phyloP scores from a whole-genome alignment of 768 basidiomycete genomes.

The Antrodiella citrinella region DNA sequence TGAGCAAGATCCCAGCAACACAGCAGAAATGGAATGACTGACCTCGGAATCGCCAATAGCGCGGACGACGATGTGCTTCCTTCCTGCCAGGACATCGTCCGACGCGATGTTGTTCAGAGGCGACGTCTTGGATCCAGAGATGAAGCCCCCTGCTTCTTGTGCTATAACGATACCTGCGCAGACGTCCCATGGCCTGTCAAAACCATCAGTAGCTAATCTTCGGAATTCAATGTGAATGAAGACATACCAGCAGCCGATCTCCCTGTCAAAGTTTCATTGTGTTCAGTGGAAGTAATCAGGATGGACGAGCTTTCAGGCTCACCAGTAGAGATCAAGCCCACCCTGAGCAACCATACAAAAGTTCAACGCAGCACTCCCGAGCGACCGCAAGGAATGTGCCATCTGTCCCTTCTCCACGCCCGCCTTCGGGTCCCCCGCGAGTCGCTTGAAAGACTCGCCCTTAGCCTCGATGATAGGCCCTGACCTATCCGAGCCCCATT shows the following conservation, averaged over 20 bases:
- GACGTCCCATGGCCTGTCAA: constrained; percentile 84
- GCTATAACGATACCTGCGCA: constrained; percentile 88
- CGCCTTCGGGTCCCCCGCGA: constrained; percentile 62
- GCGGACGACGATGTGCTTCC: constrained; percentile 76
- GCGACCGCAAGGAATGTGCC: constrained; percentile 74
- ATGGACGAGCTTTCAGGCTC: constrained; percentile 17
- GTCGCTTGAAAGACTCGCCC: constrained; percentile 55
- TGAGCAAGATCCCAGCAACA: not conserved
- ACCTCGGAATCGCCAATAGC: constrained; percentile 55
- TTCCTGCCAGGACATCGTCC: constrained; percentile 62
- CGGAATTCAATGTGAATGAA: not conserved
- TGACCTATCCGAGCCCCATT: constrained; percentile 83
- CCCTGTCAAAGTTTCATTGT: constrained; percentile 44
- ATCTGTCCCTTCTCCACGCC: constrained; percentile 69
- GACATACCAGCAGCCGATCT: constrained; percentile 63
- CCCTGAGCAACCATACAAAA: constrained; percentile 84
- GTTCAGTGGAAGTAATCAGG: not conserved
- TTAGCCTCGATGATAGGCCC: constrained; percentile 47
- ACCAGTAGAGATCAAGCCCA: constrained; percentile 84
- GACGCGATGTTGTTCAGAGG: constrained; percentile 43
- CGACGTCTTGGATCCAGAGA: constrained; percentile 56
- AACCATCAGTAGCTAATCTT: not conserved
- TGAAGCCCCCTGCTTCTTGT: constrained; percentile 78
- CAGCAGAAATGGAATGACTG: constrained; percentile 14
- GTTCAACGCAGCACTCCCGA: constrained; percentile 82